Evolutionary conservation across 495 filamentous ascomycete genomes (phyloP), one percentile per base, ranked within the genome.

Genomic region (Parachaetomium inaequale): DNA sequence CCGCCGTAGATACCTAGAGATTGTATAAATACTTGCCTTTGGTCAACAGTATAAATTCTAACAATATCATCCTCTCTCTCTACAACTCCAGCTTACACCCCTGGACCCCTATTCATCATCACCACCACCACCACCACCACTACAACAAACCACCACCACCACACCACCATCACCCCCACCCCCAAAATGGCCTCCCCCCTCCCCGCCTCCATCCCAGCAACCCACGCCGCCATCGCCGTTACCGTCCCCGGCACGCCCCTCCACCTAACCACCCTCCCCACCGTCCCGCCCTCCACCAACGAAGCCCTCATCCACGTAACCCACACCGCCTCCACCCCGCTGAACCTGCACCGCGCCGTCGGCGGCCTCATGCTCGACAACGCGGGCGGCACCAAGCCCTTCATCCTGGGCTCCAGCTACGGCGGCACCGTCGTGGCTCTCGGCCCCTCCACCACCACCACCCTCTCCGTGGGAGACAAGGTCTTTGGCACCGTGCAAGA

Each of bases 291-390:
- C 8, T 55, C 38, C n/a, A 63, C 57, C 2, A 66, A 66, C 43
- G 79, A 81, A 60, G 70, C 78, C 42, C 63, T 69, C 17, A 62
- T 82, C 31, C 68, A 74, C 36, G 73, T 79, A 6, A 66, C 77
- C 55, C 83, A 78, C 78, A 83, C 80, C 6, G 71, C 80, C 19
- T 82, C 82, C 15, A 79, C 79, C 17, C 82, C 82, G 0, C 70
- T 84, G 1, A 81, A 84, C 65, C 71, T 84, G 32, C 82, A 84
- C 68, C 77, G 82, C 63, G 78, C 76, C 42, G 79, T 81, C 61
- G 78, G 81, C 40, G 80, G 78, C 8, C 69, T 84, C 1, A 55
- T 79, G 4, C 66, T 82, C 29, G 66, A n/a, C n/a, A 19, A 42
- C 32, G 12, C n/a, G 8, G 12, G 2, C 28, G 0, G 28, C 29